Conservation (phyloP, 805 yeast genomes). For the Candida vaughaniae region DNA sequence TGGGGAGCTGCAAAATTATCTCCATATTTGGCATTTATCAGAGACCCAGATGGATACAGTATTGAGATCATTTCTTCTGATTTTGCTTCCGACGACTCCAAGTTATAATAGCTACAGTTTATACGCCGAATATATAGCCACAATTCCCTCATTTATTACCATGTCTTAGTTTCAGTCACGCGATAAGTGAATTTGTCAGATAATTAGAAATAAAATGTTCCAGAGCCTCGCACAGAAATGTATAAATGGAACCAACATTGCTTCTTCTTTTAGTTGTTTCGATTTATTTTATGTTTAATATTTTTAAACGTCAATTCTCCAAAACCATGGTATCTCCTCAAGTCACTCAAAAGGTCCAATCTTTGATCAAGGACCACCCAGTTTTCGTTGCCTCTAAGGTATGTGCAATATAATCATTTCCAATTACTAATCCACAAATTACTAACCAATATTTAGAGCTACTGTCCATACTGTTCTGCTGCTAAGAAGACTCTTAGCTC, state of each 20-base stretch:
- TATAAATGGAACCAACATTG: constrained; percentile 1
- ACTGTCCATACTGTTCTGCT: constrained; percentile 45
- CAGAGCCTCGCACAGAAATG: no score
- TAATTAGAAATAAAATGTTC: no score
- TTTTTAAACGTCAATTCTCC: constrained; percentile 9
- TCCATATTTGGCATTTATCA: constrained; percentile 61
- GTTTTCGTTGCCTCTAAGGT: constrained; percentile 82
- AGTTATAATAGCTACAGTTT: no score
- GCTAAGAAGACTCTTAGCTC: constrained; percentile 45
- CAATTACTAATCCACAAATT: neutral
- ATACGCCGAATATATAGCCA: no score
- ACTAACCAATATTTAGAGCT: constrained; percentile 23
- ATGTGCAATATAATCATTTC: constrained; percentile 33
- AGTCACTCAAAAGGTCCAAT: constrained; percentile 56
- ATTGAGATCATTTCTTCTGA: constrained; percentile 52
- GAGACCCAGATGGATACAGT: constrained; percentile 90
- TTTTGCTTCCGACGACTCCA: constrained; percentile 3
- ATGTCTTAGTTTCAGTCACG: no score
- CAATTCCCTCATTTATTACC: no score
- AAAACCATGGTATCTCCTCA: constrained; percentile 58
- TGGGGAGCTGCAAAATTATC: constrained; percentile 56
- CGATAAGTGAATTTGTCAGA: no score
- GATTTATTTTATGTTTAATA: constrained; percentile 9
- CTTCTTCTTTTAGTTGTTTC: neutral
- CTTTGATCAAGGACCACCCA: constrained; percentile 61